These are phyloP conservation scores for Ogataea sp. DNA, from an alignment of 805 yeast species.

Conservation along the genomic window DNA sequence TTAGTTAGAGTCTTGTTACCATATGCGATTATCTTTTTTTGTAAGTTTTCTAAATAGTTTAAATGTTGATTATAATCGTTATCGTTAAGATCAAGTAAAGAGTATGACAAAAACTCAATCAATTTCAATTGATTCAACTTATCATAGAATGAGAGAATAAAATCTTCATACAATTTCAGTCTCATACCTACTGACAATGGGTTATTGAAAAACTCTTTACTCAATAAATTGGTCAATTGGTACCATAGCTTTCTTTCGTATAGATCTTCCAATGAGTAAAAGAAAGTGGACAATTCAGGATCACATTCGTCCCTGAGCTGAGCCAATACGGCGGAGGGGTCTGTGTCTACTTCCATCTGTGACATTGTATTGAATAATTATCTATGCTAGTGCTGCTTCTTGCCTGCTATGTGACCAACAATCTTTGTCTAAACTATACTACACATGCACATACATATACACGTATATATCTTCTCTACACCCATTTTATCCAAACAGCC, in stretches of 20 bases:
- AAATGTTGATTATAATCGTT: slow-evolving; percentile 42
- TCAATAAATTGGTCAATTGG: slow-evolving; percentile 70
- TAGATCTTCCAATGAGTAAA: slow-evolving; percentile 70
- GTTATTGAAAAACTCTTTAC: slow-evolving; percentile 48
- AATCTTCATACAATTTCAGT: slow-evolving; percentile 59
- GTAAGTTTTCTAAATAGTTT: slow-evolving; percentile 35
- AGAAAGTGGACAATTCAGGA: slow-evolving; percentile 49
- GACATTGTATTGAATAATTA: not conserved
- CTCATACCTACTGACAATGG: slow-evolving; percentile 48
- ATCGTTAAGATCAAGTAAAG: slow-evolving; percentile 35
- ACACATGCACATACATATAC: no score
- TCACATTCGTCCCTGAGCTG: slow-evolving; percentile 62
- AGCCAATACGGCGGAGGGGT: slow-evolving; percentile 41
- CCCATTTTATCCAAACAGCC: no score
- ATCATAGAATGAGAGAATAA: slow-evolving; percentile 57
- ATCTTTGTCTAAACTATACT: no score
- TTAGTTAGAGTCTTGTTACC: slow-evolving; percentile 19
- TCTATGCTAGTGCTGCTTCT: not conserved
- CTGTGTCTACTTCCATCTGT: slow-evolving; percentile 19
- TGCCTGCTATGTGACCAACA: not conserved
- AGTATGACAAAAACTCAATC: slow-evolving; percentile 60
- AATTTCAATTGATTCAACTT: slow-evolving; percentile 74
- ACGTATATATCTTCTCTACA: no score
- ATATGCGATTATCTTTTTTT: slow-evolving; percentile 36
- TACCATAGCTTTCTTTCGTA: slow-evolving; percentile 93